A percentile compares a stretch with the other conserved stretches of the same genome.
These are phyloP conservation scores for Aspergillus alliaceus DNA, from an alignment of 2,329 filamentous ascomycete species.

Conservation along the genomic window DNA sequence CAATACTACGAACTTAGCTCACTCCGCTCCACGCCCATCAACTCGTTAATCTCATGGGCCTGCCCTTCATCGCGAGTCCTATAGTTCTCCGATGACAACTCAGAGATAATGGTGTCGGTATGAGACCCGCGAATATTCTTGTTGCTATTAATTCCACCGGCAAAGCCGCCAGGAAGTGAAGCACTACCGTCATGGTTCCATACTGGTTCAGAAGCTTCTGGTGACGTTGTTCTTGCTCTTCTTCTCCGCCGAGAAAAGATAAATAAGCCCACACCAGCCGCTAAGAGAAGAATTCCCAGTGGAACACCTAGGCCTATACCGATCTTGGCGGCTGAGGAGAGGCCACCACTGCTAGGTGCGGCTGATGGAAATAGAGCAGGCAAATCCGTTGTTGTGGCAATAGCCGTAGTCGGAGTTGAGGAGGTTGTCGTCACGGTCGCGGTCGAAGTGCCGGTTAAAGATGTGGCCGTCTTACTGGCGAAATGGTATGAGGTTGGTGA, in stretches of 20 bases:
- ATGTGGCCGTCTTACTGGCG: neutral
- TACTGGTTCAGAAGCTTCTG: neutral
- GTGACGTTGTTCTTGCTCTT: neutral
- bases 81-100: constrained; percentile 1
- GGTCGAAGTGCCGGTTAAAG: neutral
- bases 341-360: neutral
- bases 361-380: neutral
- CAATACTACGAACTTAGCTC: neutral
- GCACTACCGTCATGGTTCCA: neutral
- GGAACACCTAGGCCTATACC: constrained; percentile 7
- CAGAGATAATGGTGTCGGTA: neutral
- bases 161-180: neutral
- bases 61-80: neutral
- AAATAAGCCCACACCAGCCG: neutral
- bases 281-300: neutral
- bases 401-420: neutral
- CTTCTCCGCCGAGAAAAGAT: neutral
- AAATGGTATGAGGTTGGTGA: constrained; percentile 5
- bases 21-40: constrained; percentile 2
- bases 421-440: neutral
- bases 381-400: neutral
- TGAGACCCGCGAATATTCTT: neutral
- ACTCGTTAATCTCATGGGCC: neutral
- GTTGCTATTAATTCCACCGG: neutral
- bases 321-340: neutral